Evolutionary conservation across 257 asterid species (phyloP), one percentile per base, ranked within the genome.

Genomic region (Penstemon newberryi): DNA sequence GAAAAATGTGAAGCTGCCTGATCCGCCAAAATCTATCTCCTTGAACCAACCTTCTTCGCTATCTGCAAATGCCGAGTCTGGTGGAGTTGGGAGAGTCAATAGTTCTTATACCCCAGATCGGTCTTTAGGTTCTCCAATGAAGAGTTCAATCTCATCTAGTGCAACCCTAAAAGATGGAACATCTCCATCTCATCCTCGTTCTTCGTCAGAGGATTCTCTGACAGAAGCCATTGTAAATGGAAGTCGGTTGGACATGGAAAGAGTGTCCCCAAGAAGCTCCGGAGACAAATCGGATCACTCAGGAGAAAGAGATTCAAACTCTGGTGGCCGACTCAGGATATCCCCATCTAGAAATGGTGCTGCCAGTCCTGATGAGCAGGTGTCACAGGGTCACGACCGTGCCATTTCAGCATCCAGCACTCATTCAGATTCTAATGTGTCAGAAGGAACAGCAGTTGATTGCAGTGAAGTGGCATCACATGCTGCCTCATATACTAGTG

Each of bases 1-100:
- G 9, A 85, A 91, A 77, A 82, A 88, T 44, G 85, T 88, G 67
- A 86, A 86, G 83, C 78, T 91, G 73, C 92, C 92, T 8, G 92
- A 86, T 77, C 91, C 96, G 0, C 46, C 76, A 50, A 90, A 79
- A 72, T 77, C 82, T 59, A 59, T 78, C 76, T 45, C 70, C 81
- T 70, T 79, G 70, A 87, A 78, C 81, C 84, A 83, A 71, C 86
- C 96, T 40, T 78, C 96, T 53, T 82, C 85, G 50, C 83, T 85
- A 63, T 83, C 75, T 63, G 82, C 84, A 68, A 81, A 75, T 72
- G 86, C 81, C 6, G 89, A 81, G 41, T 73, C 92, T 6, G 85
- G 78, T 70, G 80, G 77, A 33, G 74, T 77, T 66, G 60, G 86
- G 71, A 80, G 83, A 80, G 82, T 51, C 62, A 81, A 79, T 57